Percentiles rank a stretch among this genome's conserved stretches.
phyloP scores from a whole-genome alignment of 139 green algal genomes.

The Picochlorum sp. region DNA sequence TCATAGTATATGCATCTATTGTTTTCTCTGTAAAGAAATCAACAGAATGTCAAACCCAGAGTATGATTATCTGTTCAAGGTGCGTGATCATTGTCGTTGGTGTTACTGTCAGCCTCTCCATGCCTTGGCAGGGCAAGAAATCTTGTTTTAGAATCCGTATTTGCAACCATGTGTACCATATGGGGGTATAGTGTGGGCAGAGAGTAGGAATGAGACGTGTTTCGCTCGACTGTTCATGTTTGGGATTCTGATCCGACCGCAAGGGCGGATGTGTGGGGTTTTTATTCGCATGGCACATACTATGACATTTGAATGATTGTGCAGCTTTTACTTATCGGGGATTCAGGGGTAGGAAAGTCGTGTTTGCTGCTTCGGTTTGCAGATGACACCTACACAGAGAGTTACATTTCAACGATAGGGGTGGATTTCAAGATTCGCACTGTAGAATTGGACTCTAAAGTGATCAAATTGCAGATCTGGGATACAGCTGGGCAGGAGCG shows the following conservation, averaged over 20 bases:
- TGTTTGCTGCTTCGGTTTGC: slow-evolving; percentile 94
- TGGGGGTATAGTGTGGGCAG: too few species aligned
- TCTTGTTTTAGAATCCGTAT: too few species aligned
- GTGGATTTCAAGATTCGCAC: slow-evolving; percentile 99
- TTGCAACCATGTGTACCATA: too few species aligned
- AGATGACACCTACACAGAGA: slow-evolving; percentile 99
- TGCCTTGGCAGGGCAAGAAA: too few species aligned
- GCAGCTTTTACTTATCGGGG: slow-evolving; percentile 92
- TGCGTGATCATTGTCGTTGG: too few species aligned
- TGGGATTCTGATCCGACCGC: too few species aligned
- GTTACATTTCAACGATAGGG: slow-evolving; percentile 99
- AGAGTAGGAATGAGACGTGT: too few species aligned
- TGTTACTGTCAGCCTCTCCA: too few species aligned
- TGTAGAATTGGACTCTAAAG: slow-evolving; percentile 98
- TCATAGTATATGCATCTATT: too few species aligned
- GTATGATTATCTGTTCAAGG: slow-evolving; percentile 90
- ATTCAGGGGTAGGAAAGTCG: slow-evolving; percentile 94
- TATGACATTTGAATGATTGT: not conserved
- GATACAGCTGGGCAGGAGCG: slow-evolving; percentile 98
- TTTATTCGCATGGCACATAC: not conserved
- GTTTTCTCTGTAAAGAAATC: too few species aligned
- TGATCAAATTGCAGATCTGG: slow-evolving; percentile 99
- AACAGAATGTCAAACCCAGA: slow-evolving; percentile 21
- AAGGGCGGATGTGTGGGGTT: not conserved
- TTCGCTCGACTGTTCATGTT: too few species aligned